Percentiles rank a stretch among this genome's conserved stretches.
These are phyloP conservation scores for Saccharum spontaneum DNA, from an alignment of 176 grass and related monocot genomes.

Conservation along the genomic window DNA sequence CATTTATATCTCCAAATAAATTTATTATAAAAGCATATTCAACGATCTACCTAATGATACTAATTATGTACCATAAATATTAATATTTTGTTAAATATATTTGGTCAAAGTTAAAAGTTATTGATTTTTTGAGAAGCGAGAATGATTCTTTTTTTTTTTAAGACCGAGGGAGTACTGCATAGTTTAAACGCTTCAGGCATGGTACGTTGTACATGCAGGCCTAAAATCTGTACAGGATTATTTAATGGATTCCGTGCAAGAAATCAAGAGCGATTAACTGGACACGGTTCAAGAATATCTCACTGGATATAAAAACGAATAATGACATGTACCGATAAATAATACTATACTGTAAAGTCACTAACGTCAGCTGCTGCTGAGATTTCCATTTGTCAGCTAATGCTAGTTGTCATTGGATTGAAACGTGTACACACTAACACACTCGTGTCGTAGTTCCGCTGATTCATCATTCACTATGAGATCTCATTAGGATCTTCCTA, in stretches of 20 bases:
- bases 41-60: too few species aligned
- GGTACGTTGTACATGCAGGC: slow-evolving; percentile 13
- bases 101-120: too few species aligned
- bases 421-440: background rate
- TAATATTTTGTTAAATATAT: too few species aligned
- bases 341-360: background rate
- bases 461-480: slow-evolving; percentile 8
- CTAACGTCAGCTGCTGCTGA: background rate
- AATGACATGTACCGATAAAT: background rate
- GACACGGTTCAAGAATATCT: background rate
- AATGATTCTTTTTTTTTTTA: too few species aligned
- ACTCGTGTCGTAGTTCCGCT: background rate
- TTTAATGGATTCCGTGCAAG: slow-evolving; percentile 1
- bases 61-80: too few species aligned
- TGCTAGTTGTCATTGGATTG: background rate
- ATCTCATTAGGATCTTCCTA: background rate
- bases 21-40: too few species aligned
- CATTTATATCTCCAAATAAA: too few species aligned
- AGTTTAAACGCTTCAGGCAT: background rate
- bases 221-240: slow-evolving; percentile 27
- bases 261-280: background rate
- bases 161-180: background rate
- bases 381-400: background rate
- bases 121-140: too few species aligned
- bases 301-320: too few species aligned